Evolutionary conservation across 1,139 yeast genomes (phyloP), one percentile per base, ranked within the genome.

Genomic region (Pichiaceae sp.): DNA sequence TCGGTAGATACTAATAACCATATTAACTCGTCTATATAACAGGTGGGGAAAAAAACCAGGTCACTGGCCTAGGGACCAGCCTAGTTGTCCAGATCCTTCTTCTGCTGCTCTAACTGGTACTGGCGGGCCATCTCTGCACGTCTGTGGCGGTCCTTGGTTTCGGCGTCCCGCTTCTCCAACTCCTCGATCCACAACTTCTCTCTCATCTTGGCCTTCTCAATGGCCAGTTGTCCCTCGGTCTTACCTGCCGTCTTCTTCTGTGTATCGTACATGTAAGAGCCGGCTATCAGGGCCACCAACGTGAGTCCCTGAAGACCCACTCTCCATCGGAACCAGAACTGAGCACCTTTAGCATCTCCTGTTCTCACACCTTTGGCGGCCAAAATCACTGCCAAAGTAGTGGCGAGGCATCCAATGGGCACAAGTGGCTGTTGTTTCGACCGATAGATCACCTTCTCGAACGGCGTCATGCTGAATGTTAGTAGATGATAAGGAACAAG

Each of bases 101-200:
- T 26, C 31, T 29, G 26, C 17, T 34, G 28, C 16, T 42, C 44
- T 3, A 31, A 28, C 37, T 57, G 60, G 40, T 52, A 46, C 39
- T 60, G 52, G 49, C 70, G 65, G 1, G 72, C 74, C 35, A 57
- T 31, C 38, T 68, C 75, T 2, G 75, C 78, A 50, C 72, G 64
- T 44, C 65, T 61, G 60, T 72, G 78, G 53, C 89, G 68, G 44
- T 70, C 77, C 56, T 82, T 79, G 40, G 80, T 75, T 41, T 75
- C 79, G 7, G 62, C 70, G 56, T 87, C 96, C 56, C 94, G 72
- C 63, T 95, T 73, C 55, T 87, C 91, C 56, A 87, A 69, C 57
- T 87, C 97, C 54, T 84, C 87, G 46, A 87, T 81, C 97, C 97
- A 87, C 50, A 87, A 57, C 50, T 66, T 68, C 54, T 87, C 96